Conservation (phyloP, 257 asterid species). For the Cruciata laevipes region DNA sequence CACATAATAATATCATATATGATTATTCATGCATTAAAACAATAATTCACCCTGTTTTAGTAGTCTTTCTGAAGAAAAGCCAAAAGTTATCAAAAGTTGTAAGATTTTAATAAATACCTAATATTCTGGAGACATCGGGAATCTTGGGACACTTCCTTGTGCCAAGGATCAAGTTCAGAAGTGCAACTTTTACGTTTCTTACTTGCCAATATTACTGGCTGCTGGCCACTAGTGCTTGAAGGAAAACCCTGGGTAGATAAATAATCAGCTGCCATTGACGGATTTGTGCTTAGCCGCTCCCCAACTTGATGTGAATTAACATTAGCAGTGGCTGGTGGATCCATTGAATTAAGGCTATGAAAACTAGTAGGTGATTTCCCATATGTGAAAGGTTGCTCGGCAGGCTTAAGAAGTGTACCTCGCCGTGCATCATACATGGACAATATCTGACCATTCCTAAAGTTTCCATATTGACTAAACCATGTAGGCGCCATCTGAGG, state of each 20-base stretch:
- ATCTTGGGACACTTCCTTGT: conserved; percentile 47
- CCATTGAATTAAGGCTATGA: conserved; percentile 35
- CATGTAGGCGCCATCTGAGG: conserved; percentile 85
- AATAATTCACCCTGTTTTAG: not conserved
- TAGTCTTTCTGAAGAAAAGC: not conserved
- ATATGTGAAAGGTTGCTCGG: conserved; percentile 33
- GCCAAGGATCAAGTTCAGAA: conserved; percentile 50
- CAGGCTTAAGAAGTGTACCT: conserved; percentile 27
- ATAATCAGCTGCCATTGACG: conserved; percentile 27
- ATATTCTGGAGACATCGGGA: conserved; percentile 28
- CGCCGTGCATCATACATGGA: conserved; percentile 33
- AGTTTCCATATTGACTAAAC: conserved; percentile 63
- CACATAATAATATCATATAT: not conserved
- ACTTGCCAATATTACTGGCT: conserved; percentile 29
- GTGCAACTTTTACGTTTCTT: conserved; percentile 54
- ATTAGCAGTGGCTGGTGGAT: conserved; percentile 30
- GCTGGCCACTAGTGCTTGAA: conserved; percentile 20
- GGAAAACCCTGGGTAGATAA: conserved; percentile 28
- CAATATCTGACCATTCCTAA: conserved; percentile 48
- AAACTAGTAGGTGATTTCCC: conserved; percentile 37
- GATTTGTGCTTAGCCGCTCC: conserved; percentile 23
- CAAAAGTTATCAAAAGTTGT: not conserved
- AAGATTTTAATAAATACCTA: conserved; percentile 35
- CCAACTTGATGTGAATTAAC: conserved; percentile 30
- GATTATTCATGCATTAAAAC: not conserved